Evolutionary conservation across 768 basidiomycete genomes (phyloP), one percentile per base, ranked within the genome.

Genomic region (Tylopilus cervinicoccineus): DNA sequence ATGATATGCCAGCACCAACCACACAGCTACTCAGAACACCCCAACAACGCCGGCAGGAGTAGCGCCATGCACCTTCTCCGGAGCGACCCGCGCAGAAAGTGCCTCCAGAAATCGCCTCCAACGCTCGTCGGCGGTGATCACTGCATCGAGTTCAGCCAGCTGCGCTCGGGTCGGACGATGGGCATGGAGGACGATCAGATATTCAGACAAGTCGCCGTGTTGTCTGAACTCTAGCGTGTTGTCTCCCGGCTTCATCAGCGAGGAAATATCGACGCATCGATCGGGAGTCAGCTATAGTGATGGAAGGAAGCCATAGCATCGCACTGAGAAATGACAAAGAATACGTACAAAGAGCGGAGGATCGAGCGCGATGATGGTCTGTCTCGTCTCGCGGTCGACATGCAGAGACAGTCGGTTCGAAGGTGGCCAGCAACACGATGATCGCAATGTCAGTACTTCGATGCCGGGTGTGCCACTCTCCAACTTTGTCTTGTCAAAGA

Each of bases 161-260:
- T 83, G 81, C 2, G 56, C 61, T 8, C 38, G 54, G 7, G 77
- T 81, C 5, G 81, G 81, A 31, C 59, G 68, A 58, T 83, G 80
- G 1, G 67, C 70, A 40, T 73, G 72, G 6, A 83, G 62, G 24
- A 77, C 65, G 41, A 80, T 68, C 22, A 71, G 62, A 48, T 76
- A 74, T 27, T 68, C 62, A 7, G 74, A 73, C 62, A 78, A 61
- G 54, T 76, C 75, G 17, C 59, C 62, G 26, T 55, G 59, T 44
- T 79, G 79, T 27, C 51, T 56, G 27, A 83, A 65, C 47, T 71
- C 64, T 9, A 82, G 57, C 1, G 45, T 62, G 52, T 81, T 81
- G 9, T 58, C 36, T 17, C 79, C 80, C 0, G 43, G 32, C 16
- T 50, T 56, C 20, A 78, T 50, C 45, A 76, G 72, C 16, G 68